Conservation (phyloP, 176 grass and related monocot genomes). For the Eragrostis nindensis region DNA sequence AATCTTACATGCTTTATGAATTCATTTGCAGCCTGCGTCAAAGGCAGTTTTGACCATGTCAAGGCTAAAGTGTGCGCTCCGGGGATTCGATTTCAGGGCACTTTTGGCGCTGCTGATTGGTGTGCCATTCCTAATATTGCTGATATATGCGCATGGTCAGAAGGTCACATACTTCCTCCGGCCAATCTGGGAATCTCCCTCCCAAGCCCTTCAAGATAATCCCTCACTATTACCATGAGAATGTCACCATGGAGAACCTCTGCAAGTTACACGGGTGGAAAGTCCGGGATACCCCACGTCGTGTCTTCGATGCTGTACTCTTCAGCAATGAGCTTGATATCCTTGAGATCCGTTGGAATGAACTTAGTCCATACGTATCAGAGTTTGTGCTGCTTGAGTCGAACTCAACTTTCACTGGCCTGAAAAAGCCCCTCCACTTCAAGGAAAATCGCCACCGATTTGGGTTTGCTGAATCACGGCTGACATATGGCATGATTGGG, state of each 20-base stretch:
- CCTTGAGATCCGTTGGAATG: constrained; percentile 90
- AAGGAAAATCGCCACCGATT: constrained; percentile 66
- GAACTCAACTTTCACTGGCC: constrained; percentile 93
- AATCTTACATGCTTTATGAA: constrained; percentile 39
- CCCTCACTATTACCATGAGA: constrained; percentile 92
- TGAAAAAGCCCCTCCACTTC: constrained; percentile 70
- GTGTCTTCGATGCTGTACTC: constrained; percentile 92
- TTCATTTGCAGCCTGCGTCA: constrained; percentile 59
- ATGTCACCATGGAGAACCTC: constrained; percentile 85
- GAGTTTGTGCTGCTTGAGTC: constrained; percentile 95
- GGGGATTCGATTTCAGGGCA: constrained; percentile 85
- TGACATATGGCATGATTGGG: constrained; percentile 77
- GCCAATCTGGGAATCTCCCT: constrained; percentile 97
- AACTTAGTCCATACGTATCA: constrained; percentile 91
- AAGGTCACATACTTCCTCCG: constrained; percentile 99
- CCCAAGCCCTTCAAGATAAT: constrained; percentile 80
- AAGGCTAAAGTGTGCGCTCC: constrained; percentile 78
- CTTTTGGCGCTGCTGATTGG: constrained; percentile 78
- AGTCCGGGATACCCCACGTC: constrained; percentile 77
- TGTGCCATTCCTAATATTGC: constrained; percentile 67
- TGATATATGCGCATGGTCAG: constrained; percentile 90
- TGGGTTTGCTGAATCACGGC: constrained; percentile 72
- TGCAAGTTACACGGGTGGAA: constrained; percentile 92
- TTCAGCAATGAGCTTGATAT: constrained; percentile 99
- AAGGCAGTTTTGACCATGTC: constrained; percentile 77